These are phyloP conservation scores for Polytrichum commune DNA, from an alignment of 225 moss, liverwort and hornwort species.

Conservation along the genomic window DNA sequence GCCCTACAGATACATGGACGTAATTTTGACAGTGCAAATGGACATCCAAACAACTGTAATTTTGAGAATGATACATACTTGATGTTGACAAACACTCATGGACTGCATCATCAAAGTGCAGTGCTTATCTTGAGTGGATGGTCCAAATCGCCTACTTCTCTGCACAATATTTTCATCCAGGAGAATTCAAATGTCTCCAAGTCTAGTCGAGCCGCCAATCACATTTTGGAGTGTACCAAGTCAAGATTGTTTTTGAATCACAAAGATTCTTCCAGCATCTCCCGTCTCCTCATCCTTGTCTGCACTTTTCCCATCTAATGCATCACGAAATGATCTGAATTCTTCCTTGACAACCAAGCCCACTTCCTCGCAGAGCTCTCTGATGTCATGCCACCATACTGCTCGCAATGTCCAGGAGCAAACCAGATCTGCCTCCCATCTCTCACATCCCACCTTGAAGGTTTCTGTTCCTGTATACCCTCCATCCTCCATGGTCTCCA, in stretches of 20 bases:
- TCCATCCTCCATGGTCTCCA: conserved; percentile 30
- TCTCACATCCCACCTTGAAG: conserved; percentile 38
- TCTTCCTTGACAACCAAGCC: conserved; percentile 40
- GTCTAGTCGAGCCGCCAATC: too few relatives aligned
- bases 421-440: conserved; percentile 39
- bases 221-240: not conserved
- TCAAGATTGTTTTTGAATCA: conserved; percentile 23
- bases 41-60: too few relatives aligned
- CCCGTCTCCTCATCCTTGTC: conserved; percentile 26
- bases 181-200: too few relatives aligned
- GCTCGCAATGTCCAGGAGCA: conserved; percentile 45
- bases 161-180: too few relatives aligned
- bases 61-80: too few relatives aligned
- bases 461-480: conserved; percentile 37
- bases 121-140: too few relatives aligned
- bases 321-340: conserved; percentile 34
- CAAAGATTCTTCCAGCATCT: conserved; percentile 38
- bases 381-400: conserved; percentile 31
- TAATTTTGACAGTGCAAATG: too few relatives aligned
- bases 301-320: conserved; percentile 32
- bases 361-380: conserved; percentile 39
- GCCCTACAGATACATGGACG: too few relatives aligned
- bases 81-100: too few relatives aligned
- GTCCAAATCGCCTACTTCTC: too few relatives aligned
- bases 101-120: too few relatives aligned